A percentile compares a stretch with the other conserved stretches of the same genome.
Evolutionary conservation across 1,284 basidiomycete genomes (phyloP).

Genomic region (Moniliophthora roreri): DNA sequence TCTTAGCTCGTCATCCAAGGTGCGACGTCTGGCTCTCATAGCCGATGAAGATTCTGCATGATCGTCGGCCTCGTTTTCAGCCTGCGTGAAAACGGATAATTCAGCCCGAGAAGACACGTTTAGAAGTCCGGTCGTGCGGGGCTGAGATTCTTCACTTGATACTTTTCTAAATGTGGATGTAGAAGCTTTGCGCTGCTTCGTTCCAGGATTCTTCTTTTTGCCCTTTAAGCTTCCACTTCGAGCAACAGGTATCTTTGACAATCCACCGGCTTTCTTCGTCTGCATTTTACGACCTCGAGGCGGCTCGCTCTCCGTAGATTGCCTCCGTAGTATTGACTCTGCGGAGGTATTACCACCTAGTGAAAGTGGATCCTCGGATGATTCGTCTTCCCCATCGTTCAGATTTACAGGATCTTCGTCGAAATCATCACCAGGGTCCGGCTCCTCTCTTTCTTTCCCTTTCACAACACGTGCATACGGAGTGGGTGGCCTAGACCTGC

Average conservation of each 20-base stretch:
- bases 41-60: not conserved
- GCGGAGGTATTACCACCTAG: constrained; percentile 1
- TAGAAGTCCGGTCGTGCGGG: not conserved
- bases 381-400: not conserved
- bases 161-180: constrained; percentile 17
- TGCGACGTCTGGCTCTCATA: constrained; percentile 36
- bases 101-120: too few relatives aligned
- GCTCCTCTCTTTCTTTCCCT: not conserved
- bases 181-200: constrained; percentile 18
- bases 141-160: not conserved
- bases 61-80: not conserved
- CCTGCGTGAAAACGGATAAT: not conserved
- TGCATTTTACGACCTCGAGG: not conserved
- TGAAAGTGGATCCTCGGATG: constrained; percentile 2
- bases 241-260: not conserved
- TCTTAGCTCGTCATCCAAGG: constrained; percentile 66
- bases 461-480: not conserved
- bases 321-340: not conserved
- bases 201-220: not conserved
- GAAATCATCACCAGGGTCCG: not conserved
- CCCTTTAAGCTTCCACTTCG: not conserved
- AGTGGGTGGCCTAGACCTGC: not conserved
- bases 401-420: not conserved
- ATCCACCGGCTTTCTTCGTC: not conserved
- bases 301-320: not conserved